Percentiles rank a stretch among this genome's conserved stretches.
Conservation (phyloP, 148 eudicot genomes). For the Talinum fruticosum region DNA sequence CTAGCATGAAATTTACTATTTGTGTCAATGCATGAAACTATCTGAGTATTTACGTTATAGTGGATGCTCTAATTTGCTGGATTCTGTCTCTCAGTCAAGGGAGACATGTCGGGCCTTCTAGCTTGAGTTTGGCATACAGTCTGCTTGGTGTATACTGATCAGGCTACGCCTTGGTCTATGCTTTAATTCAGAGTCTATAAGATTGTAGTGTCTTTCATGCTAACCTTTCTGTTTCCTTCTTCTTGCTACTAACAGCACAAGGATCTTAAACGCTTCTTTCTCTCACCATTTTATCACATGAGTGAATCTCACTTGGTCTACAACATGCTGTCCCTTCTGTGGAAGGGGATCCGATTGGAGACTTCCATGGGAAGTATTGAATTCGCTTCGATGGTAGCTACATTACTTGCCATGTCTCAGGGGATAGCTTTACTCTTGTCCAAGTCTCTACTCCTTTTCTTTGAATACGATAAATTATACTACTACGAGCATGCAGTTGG, state of each 20-base stretch:
- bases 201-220: neutral
- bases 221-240: conserved; percentile 7
- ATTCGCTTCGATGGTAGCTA: conserved; percentile 69
- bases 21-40: neutral
- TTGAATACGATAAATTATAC: conserved; percentile 53
- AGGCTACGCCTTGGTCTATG: neutral
- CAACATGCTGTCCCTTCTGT: conserved; percentile 88
- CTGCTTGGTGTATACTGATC: neutral
- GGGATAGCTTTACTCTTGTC: conserved; percentile 71
- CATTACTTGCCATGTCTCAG: conserved; percentile 76
- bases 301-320: conserved; percentile 77
- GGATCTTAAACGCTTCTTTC: conserved; percentile 71
- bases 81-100: neutral
- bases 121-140: neutral
- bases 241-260: conserved; percentile 47
- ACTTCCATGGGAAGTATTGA: conserved; percentile 71
- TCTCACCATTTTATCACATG: conserved; percentile 85
- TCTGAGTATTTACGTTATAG: no score
- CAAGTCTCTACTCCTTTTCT: conserved; percentile 53
- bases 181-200: neutral
- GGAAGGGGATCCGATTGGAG: conserved; percentile 92
- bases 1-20: neutral
- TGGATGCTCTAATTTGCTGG: neutral
- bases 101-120: neutral
- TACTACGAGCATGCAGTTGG: conserved; percentile 83